Evolutionary conservation across 2,329 filamentous ascomycete genomes (phyloP).

Genomic region (Lachnellula arida): DNA sequence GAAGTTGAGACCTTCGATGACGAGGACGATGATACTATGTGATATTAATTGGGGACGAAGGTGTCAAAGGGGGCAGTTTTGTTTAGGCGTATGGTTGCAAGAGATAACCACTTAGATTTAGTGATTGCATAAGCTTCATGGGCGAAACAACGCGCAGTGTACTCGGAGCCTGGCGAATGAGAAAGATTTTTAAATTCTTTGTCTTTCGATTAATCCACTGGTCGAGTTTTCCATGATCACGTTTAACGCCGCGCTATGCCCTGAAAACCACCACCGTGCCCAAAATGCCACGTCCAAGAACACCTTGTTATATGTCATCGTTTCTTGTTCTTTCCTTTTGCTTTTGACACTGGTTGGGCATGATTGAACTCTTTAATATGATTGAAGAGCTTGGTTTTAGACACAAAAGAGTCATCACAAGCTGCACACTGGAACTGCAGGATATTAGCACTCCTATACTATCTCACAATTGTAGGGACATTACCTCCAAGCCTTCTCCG

Average conservation of each 20-base stretch:
- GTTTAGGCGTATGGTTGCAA: slow-evolving; percentile 6
- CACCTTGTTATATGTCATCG: not conserved
- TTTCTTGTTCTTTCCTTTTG: slow-evolving; percentile 20
- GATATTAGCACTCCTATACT: slow-evolving; percentile 5
- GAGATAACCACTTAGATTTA: not conserved
- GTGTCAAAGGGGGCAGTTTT: not conserved
- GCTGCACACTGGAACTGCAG: slow-evolving; percentile 46
- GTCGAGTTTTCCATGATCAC: too few relatives aligned
- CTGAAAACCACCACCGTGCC: not conserved
- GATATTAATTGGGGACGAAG: slow-evolving; percentile 8
- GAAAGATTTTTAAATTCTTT: not conserved
- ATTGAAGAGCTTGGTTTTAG: slow-evolving; percentile 57
- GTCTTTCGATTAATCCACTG: too few relatives aligned
- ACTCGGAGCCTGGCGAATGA: not conserved
- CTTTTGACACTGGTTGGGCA: slow-evolving; percentile 41
- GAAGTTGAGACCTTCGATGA: slow-evolving; percentile 89
- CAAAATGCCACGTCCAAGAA: not conserved
- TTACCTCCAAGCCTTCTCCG: slow-evolving; percentile 17
- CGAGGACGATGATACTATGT: slow-evolving; percentile 47
- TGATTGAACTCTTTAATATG: slow-evolving; percentile 56
- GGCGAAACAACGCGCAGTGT: not conserved
- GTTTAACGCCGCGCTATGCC: slow-evolving; percentile 6
- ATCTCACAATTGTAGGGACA: not conserved
- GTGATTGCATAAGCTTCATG: not conserved
- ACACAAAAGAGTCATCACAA: slow-evolving; percentile 54